Evolutionary conservation across 768 basidiomycete genomes (phyloP).

Genomic region (Leccinellum luteum): DNA sequence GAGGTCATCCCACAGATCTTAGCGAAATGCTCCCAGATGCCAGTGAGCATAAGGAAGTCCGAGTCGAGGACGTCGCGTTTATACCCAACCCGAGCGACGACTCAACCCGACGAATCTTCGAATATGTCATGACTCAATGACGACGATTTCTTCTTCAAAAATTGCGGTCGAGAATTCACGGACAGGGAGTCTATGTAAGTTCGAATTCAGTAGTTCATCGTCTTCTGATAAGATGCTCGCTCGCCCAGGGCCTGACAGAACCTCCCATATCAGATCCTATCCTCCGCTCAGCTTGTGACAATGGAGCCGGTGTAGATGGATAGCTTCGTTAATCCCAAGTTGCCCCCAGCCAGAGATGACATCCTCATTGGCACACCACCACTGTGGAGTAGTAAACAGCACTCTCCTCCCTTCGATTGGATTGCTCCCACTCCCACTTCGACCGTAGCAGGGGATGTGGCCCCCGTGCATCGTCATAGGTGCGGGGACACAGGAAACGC

Average conservation of each 20-base stretch:
- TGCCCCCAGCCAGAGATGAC: background rate
- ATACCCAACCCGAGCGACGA: no score
- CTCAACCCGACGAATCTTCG: slow-evolving; percentile 10
- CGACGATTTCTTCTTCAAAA: slow-evolving; percentile 6
- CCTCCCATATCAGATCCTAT: slow-evolving; percentile 16
- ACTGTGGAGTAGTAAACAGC: no score
- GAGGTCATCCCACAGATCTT: slow-evolving; percentile 37
- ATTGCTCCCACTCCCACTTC: slow-evolving; percentile 13
- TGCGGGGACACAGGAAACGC: slow-evolving; percentile 19
- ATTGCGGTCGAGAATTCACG: slow-evolving; percentile 8
- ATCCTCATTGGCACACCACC: no score
- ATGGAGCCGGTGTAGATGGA: slow-evolving; percentile 5
- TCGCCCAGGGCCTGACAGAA: slow-evolving; percentile 26
- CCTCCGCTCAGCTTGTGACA: slow-evolving; percentile 8
- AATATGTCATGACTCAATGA: slow-evolving; percentile 11
- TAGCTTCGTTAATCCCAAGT: slow-evolving; percentile 1
- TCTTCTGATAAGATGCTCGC: slow-evolving; percentile 36
- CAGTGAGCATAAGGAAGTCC: no score
- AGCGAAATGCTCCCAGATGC: slow-evolving; percentile 48
- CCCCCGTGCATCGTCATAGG: slow-evolving; percentile 10
- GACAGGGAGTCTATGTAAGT: slow-evolving; percentile 30
- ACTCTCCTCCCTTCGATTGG: slow-evolving; percentile 21
- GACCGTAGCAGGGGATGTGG: slow-evolving; percentile 17
- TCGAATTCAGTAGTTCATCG: slow-evolving; percentile 41
- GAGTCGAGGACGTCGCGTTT: no score